Conservation (phyloP, 2,329 filamentous ascomycete genomes). For the Calonectria henricotiae region DNA sequence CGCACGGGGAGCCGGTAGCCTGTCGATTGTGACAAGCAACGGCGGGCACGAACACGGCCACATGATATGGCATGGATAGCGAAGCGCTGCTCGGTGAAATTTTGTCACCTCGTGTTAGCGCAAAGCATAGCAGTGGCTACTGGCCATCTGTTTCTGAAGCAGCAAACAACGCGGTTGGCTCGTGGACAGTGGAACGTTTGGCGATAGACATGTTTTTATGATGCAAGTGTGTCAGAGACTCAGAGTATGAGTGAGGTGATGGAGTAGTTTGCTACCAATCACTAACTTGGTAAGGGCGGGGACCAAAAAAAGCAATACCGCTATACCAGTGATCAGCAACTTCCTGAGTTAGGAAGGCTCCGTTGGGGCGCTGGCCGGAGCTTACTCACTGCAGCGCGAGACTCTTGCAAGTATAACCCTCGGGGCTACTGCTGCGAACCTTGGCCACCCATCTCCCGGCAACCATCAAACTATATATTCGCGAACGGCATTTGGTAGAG, state of each 20-base stretch:
- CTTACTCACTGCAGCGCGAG: neutral
- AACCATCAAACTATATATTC: slow-evolving; percentile 13
- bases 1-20: neutral
- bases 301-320: slow-evolving; percentile 16
- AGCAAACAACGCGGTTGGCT: neutral
- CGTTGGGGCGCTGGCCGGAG: neutral
- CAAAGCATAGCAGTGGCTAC: neutral
- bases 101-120: neutral
- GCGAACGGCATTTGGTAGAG: neutral
- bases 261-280: neutral
- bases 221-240: slow-evolving; percentile 8
- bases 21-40: neutral
- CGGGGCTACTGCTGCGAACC: neutral
- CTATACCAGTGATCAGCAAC: neutral
- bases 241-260: neutral
- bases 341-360: neutral
- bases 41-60: neutral
- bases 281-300: neutral
- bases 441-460: neutral
- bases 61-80: neutral
- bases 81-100: slow-evolving; percentile 13
- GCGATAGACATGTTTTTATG: neutral
- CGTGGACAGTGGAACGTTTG: slow-evolving; percentile 7
- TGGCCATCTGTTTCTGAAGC: neutral
- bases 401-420: neutral